These are phyloP conservation scores for Pichia sp. DNA, from an alignment of 1,139 yeast species.

Conservation along the genomic window DNA sequence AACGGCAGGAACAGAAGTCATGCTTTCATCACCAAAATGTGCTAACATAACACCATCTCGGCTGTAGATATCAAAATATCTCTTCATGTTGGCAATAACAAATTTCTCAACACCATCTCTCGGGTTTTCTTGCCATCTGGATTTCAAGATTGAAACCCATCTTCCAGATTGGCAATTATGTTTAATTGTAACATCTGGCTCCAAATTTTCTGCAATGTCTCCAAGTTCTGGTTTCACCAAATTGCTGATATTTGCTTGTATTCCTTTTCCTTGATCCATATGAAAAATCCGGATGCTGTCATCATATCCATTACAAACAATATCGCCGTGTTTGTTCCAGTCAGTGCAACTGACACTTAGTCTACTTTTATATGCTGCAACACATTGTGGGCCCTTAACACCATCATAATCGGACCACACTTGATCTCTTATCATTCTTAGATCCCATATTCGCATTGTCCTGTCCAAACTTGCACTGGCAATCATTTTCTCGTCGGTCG, in stretches of 20 bases:
- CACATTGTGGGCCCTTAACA: slow-evolving; percentile 44
- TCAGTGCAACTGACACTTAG: slow-evolving; percentile 82
- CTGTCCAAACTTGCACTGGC: slow-evolving; percentile 90
- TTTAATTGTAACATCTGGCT: slow-evolving; percentile 57
- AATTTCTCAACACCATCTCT: slow-evolving; percentile 74
- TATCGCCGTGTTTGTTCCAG: slow-evolving; percentile 70
- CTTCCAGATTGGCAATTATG: slow-evolving; percentile 96
- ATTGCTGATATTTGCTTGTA: slow-evolving; percentile 13
- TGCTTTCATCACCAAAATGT: slow-evolving; percentile 49
- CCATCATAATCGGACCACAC: slow-evolving; percentile 45
- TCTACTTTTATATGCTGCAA: slow-evolving; percentile 66
- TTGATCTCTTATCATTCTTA: slow-evolving; percentile 45
- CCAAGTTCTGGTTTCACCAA: slow-evolving; percentile 22
- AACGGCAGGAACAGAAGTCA: slow-evolving; percentile 93
- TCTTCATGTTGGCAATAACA: slow-evolving; percentile 88
- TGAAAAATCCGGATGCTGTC: slow-evolving; percentile 69
- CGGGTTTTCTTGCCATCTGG: slow-evolving; percentile 75
- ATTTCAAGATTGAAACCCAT: slow-evolving; percentile 90
- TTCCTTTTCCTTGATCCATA: slow-evolving; percentile 26
- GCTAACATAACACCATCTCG: slow-evolving; percentile 74
- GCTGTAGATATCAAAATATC: slow-evolving; percentile 76
- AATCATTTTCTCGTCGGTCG: slow-evolving; percentile 54
- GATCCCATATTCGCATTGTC: slow-evolving; percentile 80
- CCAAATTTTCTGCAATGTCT: slow-evolving; percentile 34
- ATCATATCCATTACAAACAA: slow-evolving; percentile 92